Evolutionary conservation across 345 rosid genomes (phyloP).

Genomic region (Eucalyptus sp.): DNA sequence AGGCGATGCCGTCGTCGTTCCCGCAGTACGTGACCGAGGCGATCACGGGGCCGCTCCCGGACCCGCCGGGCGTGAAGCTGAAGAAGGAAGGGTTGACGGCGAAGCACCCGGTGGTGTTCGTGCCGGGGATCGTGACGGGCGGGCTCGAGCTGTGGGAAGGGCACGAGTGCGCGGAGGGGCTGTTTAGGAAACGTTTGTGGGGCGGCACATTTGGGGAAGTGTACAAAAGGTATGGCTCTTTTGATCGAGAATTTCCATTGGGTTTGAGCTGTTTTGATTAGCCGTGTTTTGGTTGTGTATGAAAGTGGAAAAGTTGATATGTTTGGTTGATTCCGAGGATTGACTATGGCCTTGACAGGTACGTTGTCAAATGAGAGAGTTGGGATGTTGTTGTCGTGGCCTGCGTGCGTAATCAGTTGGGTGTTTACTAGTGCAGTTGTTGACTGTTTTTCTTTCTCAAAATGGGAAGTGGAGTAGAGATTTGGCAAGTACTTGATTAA

Average conservation of each 20-base stretch:
- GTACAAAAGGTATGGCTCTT: slow-evolving; percentile 57
- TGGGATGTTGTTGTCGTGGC: background rate
- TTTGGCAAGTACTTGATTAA: background rate
- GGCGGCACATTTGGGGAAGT: slow-evolving; percentile 99
- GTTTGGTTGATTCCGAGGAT: background rate
- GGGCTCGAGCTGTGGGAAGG: slow-evolving; percentile 99
- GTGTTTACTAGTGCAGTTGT: background rate
- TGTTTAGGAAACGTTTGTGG: slow-evolving; percentile 93
- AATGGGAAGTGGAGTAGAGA: background rate
- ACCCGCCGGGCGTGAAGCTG: slow-evolving; percentile 82
- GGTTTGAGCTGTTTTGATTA: background rate
- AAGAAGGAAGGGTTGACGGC: slow-evolving; percentile 72
- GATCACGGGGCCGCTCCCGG: slow-evolving; percentile 87
- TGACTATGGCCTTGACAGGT: background rate
- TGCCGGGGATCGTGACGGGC: slow-evolving; percentile 91
- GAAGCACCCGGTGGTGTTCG: slow-evolving; percentile 85
- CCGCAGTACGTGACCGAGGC: slow-evolving; percentile 88
- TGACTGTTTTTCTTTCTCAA: background rate
- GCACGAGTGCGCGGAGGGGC: slow-evolving; percentile 72
- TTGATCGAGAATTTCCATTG: background rate
- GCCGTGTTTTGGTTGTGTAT: background rate
- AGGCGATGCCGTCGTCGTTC: slow-evolving; percentile 79
- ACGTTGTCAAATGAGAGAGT: background rate
- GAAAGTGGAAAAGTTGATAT: background rate
- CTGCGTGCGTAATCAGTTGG: background rate